Base-by-base conservation (phyloP, 768 basidiomycete species). In the Amanita polypyramis region DNA sequence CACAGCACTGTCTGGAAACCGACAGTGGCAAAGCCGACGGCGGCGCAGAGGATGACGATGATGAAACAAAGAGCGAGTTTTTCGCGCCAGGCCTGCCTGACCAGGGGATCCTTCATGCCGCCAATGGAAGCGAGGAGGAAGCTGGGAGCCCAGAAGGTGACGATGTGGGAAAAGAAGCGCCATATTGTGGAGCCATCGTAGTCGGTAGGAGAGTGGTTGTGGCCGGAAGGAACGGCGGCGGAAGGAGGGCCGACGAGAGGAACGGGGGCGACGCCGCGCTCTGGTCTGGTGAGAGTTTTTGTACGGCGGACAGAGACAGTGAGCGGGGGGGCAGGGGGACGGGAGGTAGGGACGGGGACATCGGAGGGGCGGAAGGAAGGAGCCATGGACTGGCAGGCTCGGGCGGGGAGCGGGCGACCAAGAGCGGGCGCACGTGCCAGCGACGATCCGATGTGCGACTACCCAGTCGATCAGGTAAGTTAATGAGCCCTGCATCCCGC, bases 251-350 rank as follows among this genome's bases (percentile, higher is more conserved):
- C 91, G 52, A 99, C 94, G 58, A 99, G 82, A 4, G 95, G 94
- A 12, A 87, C 85, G 30, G 93, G 90, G 3, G 92, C 92, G 42
- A 97, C 88, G 60, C 88, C 76, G 49, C 96, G 82, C 70, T 99
- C 96, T 58, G 96, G 96, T 50, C 91, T 78, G 43, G 90, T 97
- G 56, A 99, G 81, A 5, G 96, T 99, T 73, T 98, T 99, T 60
- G 88, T 89, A 46, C 94, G 77, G 47, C 84, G 82, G 48, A 92
- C 70, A 43, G 85, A 84, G 40, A 77, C 65, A 38, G 74, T 76
- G 25, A 74, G 65, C 12, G 70, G 61, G 15, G 73, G 73, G 12
- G 78, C 72, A 39, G 79, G 73, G 41, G 73, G 70, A 45, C 79
- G 71, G 43, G 74, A 67, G 8, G 82, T 85, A 25, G 79, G 80